Percentiles rank a stretch among this genome's conserved stretches.
Evolutionary conservation across 1,139 yeast genomes (phyloP).

Genomic region (Saccharomyces hybrid): DNA sequence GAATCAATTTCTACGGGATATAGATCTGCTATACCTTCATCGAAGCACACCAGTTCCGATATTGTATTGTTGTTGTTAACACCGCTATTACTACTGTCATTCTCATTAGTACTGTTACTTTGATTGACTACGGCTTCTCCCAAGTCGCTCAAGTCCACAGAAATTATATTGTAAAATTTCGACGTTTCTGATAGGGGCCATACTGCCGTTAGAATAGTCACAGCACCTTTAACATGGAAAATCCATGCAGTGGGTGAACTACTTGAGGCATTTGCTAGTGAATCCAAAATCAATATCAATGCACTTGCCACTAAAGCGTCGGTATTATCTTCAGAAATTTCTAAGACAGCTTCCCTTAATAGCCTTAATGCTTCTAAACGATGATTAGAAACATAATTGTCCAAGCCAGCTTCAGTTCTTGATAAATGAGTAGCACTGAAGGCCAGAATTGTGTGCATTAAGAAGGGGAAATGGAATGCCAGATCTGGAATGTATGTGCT

Average conservation of each 20-base stretch:
- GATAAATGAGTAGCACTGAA: slow-evolving; percentile 88
- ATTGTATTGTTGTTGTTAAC: slow-evolving; percentile 35
- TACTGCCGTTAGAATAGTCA: slow-evolving; percentile 90
- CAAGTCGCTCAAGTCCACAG: slow-evolving; percentile 67
- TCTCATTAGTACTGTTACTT: not conserved
- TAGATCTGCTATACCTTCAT: slow-evolving; percentile 72
- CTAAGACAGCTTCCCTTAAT: slow-evolving; percentile 74
- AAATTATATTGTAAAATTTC: slow-evolving; percentile 62
- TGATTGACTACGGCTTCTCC: slow-evolving; percentile 53
- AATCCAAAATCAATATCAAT: slow-evolving; percentile 79
- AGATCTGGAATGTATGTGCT: slow-evolving; percentile 75
- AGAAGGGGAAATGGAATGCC: slow-evolving; percentile 80
- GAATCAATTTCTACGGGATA: slow-evolving; percentile 79
- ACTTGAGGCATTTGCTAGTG: slow-evolving; percentile 71
- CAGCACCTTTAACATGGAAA: slow-evolving; percentile 94
- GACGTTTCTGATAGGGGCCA: slow-evolving; percentile 86
- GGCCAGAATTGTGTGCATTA: slow-evolving; percentile 86
- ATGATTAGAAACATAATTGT: slow-evolving; percentile 77
- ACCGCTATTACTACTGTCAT: not conserved
- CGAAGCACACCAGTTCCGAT: slow-evolving; percentile 73
- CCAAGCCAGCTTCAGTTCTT: slow-evolving; percentile 66
- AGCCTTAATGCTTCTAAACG: slow-evolving; percentile 78
- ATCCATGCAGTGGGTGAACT: slow-evolving; percentile 94
- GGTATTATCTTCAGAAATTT: slow-evolving; percentile 74
- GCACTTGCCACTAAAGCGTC: slow-evolving; percentile 93